Conservation (phyloP, 1,284 basidiomycete genomes). For the Bjerkandera adusta region DNA sequence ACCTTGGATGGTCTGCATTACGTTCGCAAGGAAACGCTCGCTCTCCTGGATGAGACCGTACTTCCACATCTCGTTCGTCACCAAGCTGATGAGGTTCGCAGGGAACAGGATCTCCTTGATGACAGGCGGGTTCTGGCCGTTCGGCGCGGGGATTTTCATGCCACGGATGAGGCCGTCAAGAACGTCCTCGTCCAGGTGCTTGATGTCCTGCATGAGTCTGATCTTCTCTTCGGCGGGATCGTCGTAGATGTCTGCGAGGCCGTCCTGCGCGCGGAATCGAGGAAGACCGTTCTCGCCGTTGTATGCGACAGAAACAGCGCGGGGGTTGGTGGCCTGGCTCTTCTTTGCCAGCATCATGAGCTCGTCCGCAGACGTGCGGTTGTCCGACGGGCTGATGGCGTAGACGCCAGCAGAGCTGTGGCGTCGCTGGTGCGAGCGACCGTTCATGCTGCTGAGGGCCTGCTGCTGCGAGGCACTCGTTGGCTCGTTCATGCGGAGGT, state of each 20-base stretch:
- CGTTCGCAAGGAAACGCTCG: conserved; percentile 97
- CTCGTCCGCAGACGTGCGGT: conserved; percentile 76
- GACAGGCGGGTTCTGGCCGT: conserved; percentile 86
- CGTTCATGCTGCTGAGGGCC: conserved; percentile 20
- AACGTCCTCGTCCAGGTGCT: conserved; percentile 92
- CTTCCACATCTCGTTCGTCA: conserved; percentile 99
- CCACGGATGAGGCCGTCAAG: conserved; percentile 88
- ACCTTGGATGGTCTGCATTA: conserved; percentile 97
- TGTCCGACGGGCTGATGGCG: conserved; percentile 56
- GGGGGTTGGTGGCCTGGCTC: conserved; percentile 73
- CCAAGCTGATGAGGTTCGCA: conserved; percentile 96
- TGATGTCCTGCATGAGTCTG: conserved; percentile 88
- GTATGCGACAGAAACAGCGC: conserved; percentile 92
- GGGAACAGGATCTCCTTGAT: conserved; percentile 99
- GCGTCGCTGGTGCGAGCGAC: conserved; percentile 69
- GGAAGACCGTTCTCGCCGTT: conserved; percentile 73
- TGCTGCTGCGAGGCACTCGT: conserved; percentile 20
- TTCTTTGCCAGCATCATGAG: conserved; percentile 77
- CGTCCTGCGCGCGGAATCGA: conserved; percentile 67
- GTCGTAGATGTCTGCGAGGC: conserved; percentile 77
- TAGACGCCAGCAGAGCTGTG: conserved; percentile 86
- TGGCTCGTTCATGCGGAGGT: conserved; percentile 54
- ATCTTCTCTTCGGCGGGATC: conserved; percentile 96
- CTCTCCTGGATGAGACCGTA: conserved; percentile 96
- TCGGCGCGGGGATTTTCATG: conserved; percentile 92